Evolutionary conservation across 805 yeast species (phyloP).

Genomic region (fission yeast (Schizosaccharomyces pombe)): DNA sequence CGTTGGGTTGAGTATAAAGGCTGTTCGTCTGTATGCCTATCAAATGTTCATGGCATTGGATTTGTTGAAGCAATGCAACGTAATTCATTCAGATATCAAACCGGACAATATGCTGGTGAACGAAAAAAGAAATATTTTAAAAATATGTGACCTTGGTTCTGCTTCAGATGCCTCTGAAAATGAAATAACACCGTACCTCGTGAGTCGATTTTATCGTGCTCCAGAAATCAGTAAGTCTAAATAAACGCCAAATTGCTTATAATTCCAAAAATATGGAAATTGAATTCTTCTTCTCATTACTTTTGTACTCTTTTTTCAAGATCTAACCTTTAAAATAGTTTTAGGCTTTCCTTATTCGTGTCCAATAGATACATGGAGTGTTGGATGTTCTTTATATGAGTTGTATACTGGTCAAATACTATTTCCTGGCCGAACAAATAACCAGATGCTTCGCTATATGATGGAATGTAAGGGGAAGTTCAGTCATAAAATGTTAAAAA

Average conservation of each 20-base stretch:
- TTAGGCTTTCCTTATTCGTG: constrained; percentile 36
- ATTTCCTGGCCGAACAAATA: constrained; percentile 77
- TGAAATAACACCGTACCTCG: constrained; percentile 16
- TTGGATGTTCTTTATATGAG: constrained; percentile 81
- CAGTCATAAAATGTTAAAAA: constrained; percentile 14
- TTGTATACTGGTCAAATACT: constrained; percentile 79
- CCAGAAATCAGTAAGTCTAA: constrained; percentile 33
- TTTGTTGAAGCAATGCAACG: constrained; percentile 41
- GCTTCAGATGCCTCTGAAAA: constrained; percentile 24
- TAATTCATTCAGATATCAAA: constrained; percentile 76
- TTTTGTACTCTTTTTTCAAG: background rate
- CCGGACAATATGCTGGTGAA: constrained; percentile 72
- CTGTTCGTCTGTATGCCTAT: constrained; percentile 42
- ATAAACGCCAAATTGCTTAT: no score
- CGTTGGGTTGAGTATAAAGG: constrained; percentile 49
- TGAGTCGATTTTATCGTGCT: constrained; percentile 50
- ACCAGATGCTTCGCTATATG: constrained; percentile 25
- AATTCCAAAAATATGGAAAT: no score
- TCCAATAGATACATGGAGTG: constrained; percentile 82
- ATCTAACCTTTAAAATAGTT: constrained; percentile 11
- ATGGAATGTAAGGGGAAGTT: constrained; percentile 16
- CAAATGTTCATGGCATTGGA: constrained; percentile 53
- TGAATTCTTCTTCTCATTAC: no score
- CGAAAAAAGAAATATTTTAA: constrained; percentile 36
- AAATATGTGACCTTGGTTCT: constrained; percentile 76